phyloP scores from a whole-genome alignment of 257 asterid species.

The Paraleonurus japonicus region DNA sequence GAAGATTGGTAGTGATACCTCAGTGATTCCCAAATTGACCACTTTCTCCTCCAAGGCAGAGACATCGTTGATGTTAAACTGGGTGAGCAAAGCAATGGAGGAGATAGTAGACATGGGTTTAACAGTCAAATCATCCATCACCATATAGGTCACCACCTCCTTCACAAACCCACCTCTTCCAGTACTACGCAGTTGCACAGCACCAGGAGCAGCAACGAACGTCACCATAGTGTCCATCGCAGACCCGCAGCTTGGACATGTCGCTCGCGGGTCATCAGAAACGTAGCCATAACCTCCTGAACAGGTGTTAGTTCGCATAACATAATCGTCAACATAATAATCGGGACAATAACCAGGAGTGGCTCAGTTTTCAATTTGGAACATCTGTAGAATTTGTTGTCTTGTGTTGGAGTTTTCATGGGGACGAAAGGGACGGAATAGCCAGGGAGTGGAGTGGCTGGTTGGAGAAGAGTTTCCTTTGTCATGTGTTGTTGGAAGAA shows the following conservation, averaged over 20 bases:
- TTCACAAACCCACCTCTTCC: conserved; percentile 35
- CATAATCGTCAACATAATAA: too few species aligned
- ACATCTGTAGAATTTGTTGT: conserved; percentile 32
- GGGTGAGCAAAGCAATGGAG: conserved; percentile 27
- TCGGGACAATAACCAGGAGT: too few species aligned
- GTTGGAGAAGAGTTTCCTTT: conserved; percentile 32
- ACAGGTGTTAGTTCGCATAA: too few species aligned
- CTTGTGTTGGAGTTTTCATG: too few species aligned
- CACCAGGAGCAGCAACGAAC: conserved; percentile 23
- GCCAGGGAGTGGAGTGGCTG: too few species aligned
- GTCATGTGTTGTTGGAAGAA: conserved; percentile 21
- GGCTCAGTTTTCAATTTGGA: too few species aligned
- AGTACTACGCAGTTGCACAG: neutral
- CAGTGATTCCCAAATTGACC: conserved; percentile 30
- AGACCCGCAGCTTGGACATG: neutral
- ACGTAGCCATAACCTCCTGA: neutral
- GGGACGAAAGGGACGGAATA: too few species aligned
- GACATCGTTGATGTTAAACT: conserved; percentile 23
- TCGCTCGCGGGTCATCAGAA: conserved; percentile 21
- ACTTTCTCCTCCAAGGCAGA: conserved; percentile 34
- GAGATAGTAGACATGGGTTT: conserved; percentile 39
- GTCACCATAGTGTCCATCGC: neutral
- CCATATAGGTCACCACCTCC: conserved; percentile 37
- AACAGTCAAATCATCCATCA: conserved; percentile 36
- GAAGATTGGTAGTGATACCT: conserved; percentile 4